Conservation (phyloP, 306 rosid species). For the Arachis hypogaea region DNA sequence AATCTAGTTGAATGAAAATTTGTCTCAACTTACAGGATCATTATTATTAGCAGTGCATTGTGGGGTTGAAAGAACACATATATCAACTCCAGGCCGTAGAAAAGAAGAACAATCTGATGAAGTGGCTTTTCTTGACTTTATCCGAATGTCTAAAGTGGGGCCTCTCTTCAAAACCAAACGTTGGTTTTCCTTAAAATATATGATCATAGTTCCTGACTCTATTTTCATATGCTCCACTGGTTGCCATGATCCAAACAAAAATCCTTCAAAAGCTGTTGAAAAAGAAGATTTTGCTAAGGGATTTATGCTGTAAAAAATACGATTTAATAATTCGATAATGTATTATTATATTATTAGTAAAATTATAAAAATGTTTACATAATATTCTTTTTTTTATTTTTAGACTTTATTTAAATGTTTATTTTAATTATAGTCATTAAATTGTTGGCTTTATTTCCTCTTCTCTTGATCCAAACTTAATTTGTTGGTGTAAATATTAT, state of each 20-base stretch:
- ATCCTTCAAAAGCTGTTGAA: slow-evolving; percentile 66
- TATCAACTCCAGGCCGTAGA: slow-evolving; percentile 77
- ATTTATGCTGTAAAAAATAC: background rate
- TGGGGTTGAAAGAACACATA: slow-evolving; percentile 61
- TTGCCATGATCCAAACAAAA: slow-evolving; percentile 63
- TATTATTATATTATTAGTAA: too few species aligned
- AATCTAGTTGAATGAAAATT: background rate
- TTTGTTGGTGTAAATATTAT: background rate
- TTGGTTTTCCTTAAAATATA: slow-evolving; percentile 55
- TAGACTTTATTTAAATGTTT: too few species aligned
- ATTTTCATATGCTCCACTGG: slow-evolving; percentile 50
- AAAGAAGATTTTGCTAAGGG: background rate
- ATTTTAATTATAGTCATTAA: too few species aligned
- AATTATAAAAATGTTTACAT: too few species aligned
- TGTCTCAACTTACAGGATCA: slow-evolving; percentile 56
- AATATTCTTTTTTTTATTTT: too few species aligned
- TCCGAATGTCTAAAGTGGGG: slow-evolving; percentile 60
- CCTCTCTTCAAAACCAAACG: slow-evolving; percentile 58
- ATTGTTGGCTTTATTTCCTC: too few species aligned
- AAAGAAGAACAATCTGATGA: slow-evolving; percentile 71
- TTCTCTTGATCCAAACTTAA: too few species aligned
- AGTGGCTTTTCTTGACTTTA: slow-evolving; percentile 74
- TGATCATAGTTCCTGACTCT: slow-evolving; percentile 54
- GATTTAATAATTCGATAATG: too few species aligned
- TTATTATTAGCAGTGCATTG: slow-evolving; percentile 16